These are phyloP conservation scores for Cunninghamia lanceolata DNA, from an alignment of 75 land plant species.

Conservation along the genomic window DNA sequence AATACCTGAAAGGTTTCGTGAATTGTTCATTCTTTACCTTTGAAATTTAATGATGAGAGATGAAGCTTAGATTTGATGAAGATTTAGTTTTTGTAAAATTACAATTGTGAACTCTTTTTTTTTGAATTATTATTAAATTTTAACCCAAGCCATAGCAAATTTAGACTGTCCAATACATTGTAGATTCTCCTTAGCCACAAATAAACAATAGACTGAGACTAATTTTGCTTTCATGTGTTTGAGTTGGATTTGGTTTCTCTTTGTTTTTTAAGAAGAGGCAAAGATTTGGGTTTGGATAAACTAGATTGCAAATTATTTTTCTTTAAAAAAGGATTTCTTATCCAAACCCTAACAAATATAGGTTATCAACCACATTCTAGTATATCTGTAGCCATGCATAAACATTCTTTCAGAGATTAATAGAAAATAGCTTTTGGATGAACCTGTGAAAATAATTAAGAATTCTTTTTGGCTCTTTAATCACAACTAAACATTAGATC, in stretches of 20 bases:
- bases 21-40: neutral
- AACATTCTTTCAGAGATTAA: neutral
- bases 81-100: neutral
- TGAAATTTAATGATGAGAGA: neutral
- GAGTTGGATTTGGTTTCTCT: neutral
- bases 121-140: neutral
- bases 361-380: neutral
- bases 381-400: neutral
- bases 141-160: neutral
- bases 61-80: neutral
- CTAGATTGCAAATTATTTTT: neutral
- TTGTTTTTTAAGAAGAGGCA: neutral
- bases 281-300: neutral
- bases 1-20: constrained; percentile 71
- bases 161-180: neutral
- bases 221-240: neutral
- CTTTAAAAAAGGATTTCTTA: neutral
- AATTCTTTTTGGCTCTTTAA: neutral
- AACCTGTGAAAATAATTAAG: neutral
- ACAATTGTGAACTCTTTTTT: neutral
- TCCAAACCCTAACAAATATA: neutral
- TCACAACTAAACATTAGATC: neutral
- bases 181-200: neutral
- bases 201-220: neutral
- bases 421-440: neutral